Evolutionary conservation across 1,139 yeast species (phyloP).

Genomic region (Candida sanyaensis): DNA sequence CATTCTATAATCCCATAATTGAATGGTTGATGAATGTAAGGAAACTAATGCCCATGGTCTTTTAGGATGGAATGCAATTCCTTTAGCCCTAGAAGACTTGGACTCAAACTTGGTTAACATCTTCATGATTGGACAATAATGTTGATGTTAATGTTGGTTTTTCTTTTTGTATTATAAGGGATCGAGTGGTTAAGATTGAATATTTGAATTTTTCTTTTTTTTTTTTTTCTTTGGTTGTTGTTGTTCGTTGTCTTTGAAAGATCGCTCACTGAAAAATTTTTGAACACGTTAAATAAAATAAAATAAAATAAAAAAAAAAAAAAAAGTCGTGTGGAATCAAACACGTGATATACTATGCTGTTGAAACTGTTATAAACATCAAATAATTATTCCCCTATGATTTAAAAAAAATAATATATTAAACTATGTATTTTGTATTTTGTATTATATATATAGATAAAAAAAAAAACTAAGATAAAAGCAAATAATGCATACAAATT

Average conservation of each 20-base stretch:
- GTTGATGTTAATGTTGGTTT: conserved; percentile 1
- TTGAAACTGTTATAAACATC: no score
- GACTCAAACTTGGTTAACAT: conserved; percentile 98
- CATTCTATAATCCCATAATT: conserved; percentile 99
- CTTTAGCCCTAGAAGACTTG: conserved; percentile 97
- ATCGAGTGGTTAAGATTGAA: background rate
- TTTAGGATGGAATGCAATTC: conserved; percentile 96
- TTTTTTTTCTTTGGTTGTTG: background rate
- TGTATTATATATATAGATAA: no score
- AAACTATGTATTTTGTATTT: no score
- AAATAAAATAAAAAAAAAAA: background rate
- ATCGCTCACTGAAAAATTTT: conserved; percentile 3
- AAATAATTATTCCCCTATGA: no score
- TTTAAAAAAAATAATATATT: no score
- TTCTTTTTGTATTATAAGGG: no score
- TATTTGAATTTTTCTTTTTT: background rate
- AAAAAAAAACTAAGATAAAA: background rate
- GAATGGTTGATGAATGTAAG: conserved; percentile 91
- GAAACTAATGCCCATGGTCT: conserved; percentile 98
- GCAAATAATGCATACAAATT: background rate
- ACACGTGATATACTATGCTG: background rate
- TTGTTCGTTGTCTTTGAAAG: background rate
- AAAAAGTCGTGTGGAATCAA: background rate
- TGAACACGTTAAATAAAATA: conserved; percentile 5
- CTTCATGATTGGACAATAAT: conserved; percentile 61